Base-by-base conservation (phyloP, 768 basidiomycete species). In the Tricholomella constricta region DNA sequence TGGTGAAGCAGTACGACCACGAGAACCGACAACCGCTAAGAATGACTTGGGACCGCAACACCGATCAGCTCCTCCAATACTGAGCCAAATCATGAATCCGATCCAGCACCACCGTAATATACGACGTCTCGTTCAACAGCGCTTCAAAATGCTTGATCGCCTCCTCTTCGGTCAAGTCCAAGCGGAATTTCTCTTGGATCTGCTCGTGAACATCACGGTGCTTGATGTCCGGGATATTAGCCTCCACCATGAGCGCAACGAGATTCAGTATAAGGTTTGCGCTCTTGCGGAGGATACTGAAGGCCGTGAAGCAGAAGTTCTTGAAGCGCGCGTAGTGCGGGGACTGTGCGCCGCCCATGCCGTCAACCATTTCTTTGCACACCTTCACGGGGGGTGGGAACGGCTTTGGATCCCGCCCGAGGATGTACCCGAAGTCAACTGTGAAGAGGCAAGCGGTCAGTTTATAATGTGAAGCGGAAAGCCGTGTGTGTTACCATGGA, bases 321-420 rank as follows among this genome's bases (percentile, higher is more conserved):
- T 98, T 94, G 84, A 99, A 99, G 26, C 95, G 88, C 22, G 86
- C 83, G 69, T 98, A 98, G 67, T 98, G 96, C n/a, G 89, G 82
- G 6, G 94, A 96, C 63, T 90, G 84, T 1, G 91, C 86, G 10
- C 97, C 96, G n/a, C 97, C 97, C 94, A 99, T 96, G 10, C 91
- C 96, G 66, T 99, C 97, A 0, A 98, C 93, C 97, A 98, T 99
- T 67, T 98, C 97, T 65, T 96, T 95, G 72, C 95, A 98, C 35
- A 99, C 91, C 68, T 99, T 99, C 59, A 98, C 95, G 11, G 94
- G 91, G 6, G 97, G 97, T 2, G 97, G 95, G 66, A 95, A 96
- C 0, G 94, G 93, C 64, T 99, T 98, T 0, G 97, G 97, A 66
- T 98, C 97, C 2, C 94, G 87, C 2, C 97, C 97, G 12, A 98